These are phyloP conservation scores for Pisolithus orientalis DNA, from an alignment of 768 basidiomycete species.

Conservation along the genomic window DNA sequence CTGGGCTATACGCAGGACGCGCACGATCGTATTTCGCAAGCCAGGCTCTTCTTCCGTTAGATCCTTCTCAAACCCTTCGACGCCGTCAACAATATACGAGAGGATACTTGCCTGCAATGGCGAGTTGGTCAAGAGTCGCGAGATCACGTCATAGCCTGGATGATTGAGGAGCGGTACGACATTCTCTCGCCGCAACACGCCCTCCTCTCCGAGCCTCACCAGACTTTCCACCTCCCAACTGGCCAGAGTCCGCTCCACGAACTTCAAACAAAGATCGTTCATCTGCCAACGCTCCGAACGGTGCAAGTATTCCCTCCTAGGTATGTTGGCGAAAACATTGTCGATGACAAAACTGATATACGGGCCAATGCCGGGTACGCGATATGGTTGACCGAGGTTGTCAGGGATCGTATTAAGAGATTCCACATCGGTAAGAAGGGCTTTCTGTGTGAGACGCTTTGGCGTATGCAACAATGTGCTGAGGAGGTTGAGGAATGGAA, in stretches of 20 bases:
- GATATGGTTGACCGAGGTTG: constrained; percentile 70
- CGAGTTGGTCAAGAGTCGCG: constrained; percentile 67
- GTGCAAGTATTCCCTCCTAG: constrained; percentile 65
- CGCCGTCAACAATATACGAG: constrained; percentile 74
- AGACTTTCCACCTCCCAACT: constrained; percentile 77
- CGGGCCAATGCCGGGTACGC: constrained; percentile 73
- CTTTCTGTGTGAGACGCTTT: constrained; percentile 59
- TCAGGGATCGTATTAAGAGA: constrained; percentile 75
- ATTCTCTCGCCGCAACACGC: constrained; percentile 42
- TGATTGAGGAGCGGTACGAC: constrained; percentile 59
- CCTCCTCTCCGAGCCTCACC: constrained; percentile 51
- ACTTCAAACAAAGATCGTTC: constrained; percentile 78
- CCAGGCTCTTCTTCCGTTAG: constrained; percentile 63
- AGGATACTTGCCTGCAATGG: constrained; percentile 69
- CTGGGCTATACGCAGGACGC: constrained; percentile 75
- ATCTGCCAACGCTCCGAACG: constrained; percentile 81
- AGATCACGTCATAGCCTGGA: constrained; percentile 84
- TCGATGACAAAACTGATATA: constrained; percentile 86
- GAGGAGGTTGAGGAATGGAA: constrained; percentile 81
- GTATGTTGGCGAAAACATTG: constrained; percentile 77
- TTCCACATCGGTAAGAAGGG: constrained; percentile 51
- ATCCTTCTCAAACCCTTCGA: constrained; percentile 68
- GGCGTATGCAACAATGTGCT: constrained; percentile 79
- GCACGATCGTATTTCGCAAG: constrained; percentile 70
- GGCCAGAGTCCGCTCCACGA: constrained; percentile 77